A percentile compares a stretch with the other conserved stretches of the same genome.
These are phyloP conservation scores for Kwoniella dendrophila DNA, from an alignment of 768 basidiomycete species.

Conservation along the genomic window DNA sequence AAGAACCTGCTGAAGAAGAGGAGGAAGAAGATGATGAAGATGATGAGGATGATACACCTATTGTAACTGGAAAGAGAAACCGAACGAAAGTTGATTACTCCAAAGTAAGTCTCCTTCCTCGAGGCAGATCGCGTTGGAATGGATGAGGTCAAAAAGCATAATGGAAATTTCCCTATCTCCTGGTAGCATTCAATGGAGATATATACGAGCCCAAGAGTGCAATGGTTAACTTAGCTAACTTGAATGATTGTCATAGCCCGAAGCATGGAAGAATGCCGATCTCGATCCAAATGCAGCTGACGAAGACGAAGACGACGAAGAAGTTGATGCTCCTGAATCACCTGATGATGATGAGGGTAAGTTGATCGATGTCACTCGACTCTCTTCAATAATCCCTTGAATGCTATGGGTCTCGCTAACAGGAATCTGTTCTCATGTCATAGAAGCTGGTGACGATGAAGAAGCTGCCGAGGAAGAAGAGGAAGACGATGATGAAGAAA, in stretches of 20 bases:
- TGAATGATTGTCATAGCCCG: conserved; percentile 42
- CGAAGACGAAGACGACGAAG: conserved; percentile 65
- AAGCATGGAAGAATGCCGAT: conserved; percentile 40
- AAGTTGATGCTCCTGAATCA: conserved; percentile 32
- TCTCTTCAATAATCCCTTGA: background rate
- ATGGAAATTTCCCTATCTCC: too few relatives aligned
- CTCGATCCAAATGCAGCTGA: conserved; percentile 52
- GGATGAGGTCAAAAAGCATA: too few relatives aligned
- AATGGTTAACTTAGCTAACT: too few relatives aligned
- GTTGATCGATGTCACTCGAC: conserved; percentile 1
- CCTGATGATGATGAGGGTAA: conserved; percentile 44
- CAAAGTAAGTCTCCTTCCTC: conserved; percentile 50
- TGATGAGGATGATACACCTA: conserved; percentile 59
- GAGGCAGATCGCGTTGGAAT: conserved; percentile 22
- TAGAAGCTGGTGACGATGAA: conserved; percentile 35
- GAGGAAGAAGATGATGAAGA: conserved; percentile 58
- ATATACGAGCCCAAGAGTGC: too few relatives aligned
- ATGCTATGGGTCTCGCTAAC: background rate
- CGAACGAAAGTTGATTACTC: conserved; percentile 52
- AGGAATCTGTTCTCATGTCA: conserved; percentile 9
- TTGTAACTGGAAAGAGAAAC: conserved; percentile 18
- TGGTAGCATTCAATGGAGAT: too few relatives aligned
- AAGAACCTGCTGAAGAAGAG: conserved; percentile 23
- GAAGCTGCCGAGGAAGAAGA: conserved; percentile 57
- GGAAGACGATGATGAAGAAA: conserved; percentile 60